Percentiles rank a stretch among this genome's conserved stretches.
These are phyloP conservation scores for Blastocrithidia nonstop DNA, from an alignment of 208 protist genomes.

Conservation along the genomic window DNA sequence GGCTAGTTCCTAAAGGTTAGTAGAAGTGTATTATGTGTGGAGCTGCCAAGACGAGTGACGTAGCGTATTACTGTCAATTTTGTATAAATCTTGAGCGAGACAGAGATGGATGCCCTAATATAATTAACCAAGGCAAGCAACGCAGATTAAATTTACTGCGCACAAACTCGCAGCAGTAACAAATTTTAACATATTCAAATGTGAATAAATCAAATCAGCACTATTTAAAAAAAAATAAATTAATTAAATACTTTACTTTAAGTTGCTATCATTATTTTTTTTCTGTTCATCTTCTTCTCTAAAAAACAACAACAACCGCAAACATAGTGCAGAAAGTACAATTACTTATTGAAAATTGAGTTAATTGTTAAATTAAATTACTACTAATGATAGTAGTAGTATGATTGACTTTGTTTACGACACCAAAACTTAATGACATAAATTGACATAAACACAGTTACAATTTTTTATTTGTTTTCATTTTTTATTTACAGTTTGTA, in stretches of 20 bases:
- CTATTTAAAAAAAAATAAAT: conserved; percentile 3
- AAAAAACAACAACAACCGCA: no score
- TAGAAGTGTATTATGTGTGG: conserved; percentile 81
- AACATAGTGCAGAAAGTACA: no score
- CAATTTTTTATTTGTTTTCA: no score
- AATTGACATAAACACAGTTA: no score
- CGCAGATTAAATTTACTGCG: conserved; percentile 40
- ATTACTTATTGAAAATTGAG: no score
- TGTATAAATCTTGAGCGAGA: conserved; percentile 82
- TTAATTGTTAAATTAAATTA: no score
- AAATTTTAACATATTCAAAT: no score
- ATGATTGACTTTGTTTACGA: no score
- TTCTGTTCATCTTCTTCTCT: background rate
- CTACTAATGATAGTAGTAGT: no score
- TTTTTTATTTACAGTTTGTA: no score
- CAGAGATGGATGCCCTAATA: conserved; percentile 72
- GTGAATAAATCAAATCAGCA: background rate
- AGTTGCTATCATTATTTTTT: background rate
- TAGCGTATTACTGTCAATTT: conserved; percentile 83
- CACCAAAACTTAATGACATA: no score
- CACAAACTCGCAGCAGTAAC: conserved; percentile 8
- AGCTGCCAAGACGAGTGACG: conserved; percentile 22
- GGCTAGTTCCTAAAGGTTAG: conserved; percentile 47
- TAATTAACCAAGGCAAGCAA: conserved; percentile 58
- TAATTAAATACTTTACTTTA: background rate